phyloP scores from a whole-genome alignment of 179 eudicot genomes.

The Vitellaria paradoxa region DNA sequence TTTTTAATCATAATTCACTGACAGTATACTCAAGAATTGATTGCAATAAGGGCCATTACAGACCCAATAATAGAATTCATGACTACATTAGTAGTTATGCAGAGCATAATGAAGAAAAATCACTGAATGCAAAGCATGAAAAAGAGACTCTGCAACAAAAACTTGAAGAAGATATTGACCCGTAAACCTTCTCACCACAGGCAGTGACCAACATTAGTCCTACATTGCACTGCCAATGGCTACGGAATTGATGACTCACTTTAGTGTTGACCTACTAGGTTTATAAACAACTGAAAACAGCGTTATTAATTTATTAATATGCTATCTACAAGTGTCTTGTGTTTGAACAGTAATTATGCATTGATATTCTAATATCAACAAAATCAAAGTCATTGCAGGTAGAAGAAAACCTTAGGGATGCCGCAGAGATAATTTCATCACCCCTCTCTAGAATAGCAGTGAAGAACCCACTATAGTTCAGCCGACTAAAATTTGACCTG shows the following conservation, averaged over 20 bases:
- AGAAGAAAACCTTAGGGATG: constrained; percentile 62
- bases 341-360: constrained; percentile 6
- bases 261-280: not conserved
- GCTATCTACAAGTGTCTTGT: not conserved
- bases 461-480: constrained; percentile 77
- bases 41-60: not conserved
- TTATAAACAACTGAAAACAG: constrained; percentile 9
- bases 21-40: not conserved
- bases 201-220: constrained; percentile 1
- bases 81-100: not conserved
- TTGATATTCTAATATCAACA: not conserved
- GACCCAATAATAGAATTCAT: not conserved
- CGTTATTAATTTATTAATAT: not conserved
- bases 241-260: not conserved
- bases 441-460: constrained; percentile 79
- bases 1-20: not conserved
- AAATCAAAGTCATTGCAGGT: not conserved
- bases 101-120: not conserved
- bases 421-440: constrained; percentile 72
- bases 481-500: constrained; percentile 83
- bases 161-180: not conserved
- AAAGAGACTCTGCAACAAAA: not conserved
- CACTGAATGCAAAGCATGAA: not conserved
- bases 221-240: not conserved
- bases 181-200: constrained; percentile 4